Evolutionary conservation across 331 rosid genomes (phyloP), one percentile per base, ranked within the genome.

Genomic region (Saraca asoca): DNA sequence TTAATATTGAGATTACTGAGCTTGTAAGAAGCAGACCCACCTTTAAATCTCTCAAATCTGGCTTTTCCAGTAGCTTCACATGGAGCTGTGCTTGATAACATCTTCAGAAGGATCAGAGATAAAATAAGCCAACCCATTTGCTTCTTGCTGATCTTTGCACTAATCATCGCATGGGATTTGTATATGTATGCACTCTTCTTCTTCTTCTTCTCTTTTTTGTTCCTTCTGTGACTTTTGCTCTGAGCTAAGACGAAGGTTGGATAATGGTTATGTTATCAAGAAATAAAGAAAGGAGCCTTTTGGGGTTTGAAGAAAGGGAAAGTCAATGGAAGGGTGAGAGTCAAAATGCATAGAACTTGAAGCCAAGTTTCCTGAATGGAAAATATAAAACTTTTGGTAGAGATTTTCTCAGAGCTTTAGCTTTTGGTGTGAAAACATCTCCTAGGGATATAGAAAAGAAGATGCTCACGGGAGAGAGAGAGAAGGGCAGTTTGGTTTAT

Each of bases 281-380:
- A 24, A 24, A 3, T 54, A 68, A 67, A 75, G 75, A 73, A 72
- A 62, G 58, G 69, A 64, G 62, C 34, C 69, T 80, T 75, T 54
- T 66, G 69, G 54, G 20, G 80, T 78, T 82, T 80, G 84, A 70
- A 73, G 65, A 70, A 66, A 64, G 56, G 17, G 53, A 64, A 83
- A 85, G 89, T 85, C 89, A 79, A 83, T 71, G 82, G 33, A 72
- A 62, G 73, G 57, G 80, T 46, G 61, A 61, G 87, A 61, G 80
- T 70, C 83, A 83, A 77, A 83, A 75, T 81, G 88, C 94, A 83
- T 85, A 74, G 87, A 78, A 81, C 58, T 79, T 84, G 91, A 44
- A 75, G 91, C 88, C 67, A 46, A 24, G 48, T 56, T 58, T 50
- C 69, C 76, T 68, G 71, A 53, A 60, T 66, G 62, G 31, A 24